Conservation (phyloP, 768 basidiomycete genomes). For the Mycena maculata region DNA sequence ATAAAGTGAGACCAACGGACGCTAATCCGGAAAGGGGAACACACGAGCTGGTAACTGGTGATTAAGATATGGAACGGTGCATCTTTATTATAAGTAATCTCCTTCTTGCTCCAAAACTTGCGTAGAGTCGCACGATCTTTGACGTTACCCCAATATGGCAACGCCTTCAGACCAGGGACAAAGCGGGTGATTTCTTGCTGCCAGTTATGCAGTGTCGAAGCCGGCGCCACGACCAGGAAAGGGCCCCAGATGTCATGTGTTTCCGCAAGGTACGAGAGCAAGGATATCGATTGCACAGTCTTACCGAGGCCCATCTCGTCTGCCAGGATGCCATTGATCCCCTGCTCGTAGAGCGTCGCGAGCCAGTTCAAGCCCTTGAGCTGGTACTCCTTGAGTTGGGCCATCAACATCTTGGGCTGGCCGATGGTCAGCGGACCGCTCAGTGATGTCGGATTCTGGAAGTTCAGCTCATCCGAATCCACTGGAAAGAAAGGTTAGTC, state of each 20-base stretch:
- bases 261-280: conserved; percentile 96
- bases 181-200: conserved; percentile 98
- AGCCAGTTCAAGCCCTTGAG: conserved; percentile 98
- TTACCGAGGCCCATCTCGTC: conserved; percentile 99
- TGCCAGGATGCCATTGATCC: conserved; percentile 98
- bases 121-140: conserved; percentile 95
- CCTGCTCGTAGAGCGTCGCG: conserved; percentile 97
- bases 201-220: conserved; percentile 99
- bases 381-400: conserved; percentile 97
- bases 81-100: conserved; percentile 93
- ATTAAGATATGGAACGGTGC: conserved; percentile 97
- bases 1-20: neutral
- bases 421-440: conserved; percentile 86
- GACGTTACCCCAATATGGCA: conserved; percentile 98
- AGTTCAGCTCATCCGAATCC: conserved; percentile 97
- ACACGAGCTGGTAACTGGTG: conserved; percentile 94
- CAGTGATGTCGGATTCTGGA: conserved; percentile 96
- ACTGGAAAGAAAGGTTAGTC: conserved; percentile 57
- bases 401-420: conserved; percentile 97
- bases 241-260: conserved; percentile 99
- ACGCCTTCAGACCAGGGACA: conserved; percentile 90
- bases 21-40: conserved; percentile 37
- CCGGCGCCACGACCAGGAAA: conserved; percentile 97
- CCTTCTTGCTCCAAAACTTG: conserved; percentile 98
- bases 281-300: conserved; percentile 98